A percentile compares a stretch with the other conserved stretches of the same genome.
Conservation (phyloP, 2,329 filamentous ascomycete species). For the Apiospora malaysiana region DNA sequence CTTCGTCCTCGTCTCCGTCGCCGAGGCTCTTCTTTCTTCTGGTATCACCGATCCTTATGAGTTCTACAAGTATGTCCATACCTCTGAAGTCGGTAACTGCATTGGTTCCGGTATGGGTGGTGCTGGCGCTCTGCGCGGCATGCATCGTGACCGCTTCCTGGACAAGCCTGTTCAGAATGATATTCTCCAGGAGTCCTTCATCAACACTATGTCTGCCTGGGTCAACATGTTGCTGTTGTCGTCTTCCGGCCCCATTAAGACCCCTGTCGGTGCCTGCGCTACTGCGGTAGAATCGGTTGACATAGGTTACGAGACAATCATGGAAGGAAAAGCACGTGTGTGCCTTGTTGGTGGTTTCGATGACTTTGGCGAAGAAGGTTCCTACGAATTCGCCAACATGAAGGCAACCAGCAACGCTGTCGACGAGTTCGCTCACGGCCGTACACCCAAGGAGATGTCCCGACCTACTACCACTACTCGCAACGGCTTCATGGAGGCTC, state of each 20-base stretch:
- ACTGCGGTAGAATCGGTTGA: constrained; percentile 97
- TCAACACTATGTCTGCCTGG: constrained; percentile 99
- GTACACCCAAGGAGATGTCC: constrained; percentile 97
- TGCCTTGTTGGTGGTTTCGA: constrained; percentile 99
- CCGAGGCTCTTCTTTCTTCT: constrained; percentile 86
- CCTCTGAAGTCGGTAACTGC: constrained; percentile 97
- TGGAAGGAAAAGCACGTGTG: constrained; percentile 96
- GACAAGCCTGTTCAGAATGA: constrained; percentile 99
- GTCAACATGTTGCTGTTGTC: constrained; percentile 99
- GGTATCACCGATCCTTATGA: constrained; percentile 99
- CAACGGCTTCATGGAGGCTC: constrained; percentile 99
- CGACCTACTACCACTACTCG: constrained; percentile 95
- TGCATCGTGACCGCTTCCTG: constrained; percentile 97
- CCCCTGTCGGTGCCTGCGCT: constrained; percentile 95
- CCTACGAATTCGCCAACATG: constrained; percentile 99
- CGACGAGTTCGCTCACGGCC: constrained; percentile 93
- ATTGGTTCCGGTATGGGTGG: constrained; percentile 98
- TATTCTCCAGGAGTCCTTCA: constrained; percentile 98
- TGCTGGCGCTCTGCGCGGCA: constrained; percentile 87
- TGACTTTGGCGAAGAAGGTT: constrained; percentile 98
- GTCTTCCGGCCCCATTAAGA: constrained; percentile 98
- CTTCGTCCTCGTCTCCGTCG: constrained; percentile 92
- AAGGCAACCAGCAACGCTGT: constrained; percentile 98
- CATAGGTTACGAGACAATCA: constrained; percentile 97
- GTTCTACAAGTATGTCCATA: constrained; percentile 99